Evolutionary conservation across 2,329 filamentous ascomycete genomes (phyloP).

Genomic region (Stromatinia cepivora): DNA sequence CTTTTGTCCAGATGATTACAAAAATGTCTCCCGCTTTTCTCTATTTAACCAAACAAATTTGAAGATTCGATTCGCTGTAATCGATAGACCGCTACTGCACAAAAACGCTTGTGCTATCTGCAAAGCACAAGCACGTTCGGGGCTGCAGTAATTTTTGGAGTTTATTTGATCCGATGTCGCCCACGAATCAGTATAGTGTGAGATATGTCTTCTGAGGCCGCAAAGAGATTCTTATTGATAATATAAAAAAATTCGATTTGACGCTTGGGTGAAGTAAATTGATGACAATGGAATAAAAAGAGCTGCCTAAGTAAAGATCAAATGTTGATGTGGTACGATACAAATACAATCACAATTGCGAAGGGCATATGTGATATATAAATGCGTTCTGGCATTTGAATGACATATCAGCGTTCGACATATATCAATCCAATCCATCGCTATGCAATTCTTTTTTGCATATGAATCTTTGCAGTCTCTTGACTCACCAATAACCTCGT

Average conservation of each 20-base stretch:
- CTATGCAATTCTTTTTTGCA: neutral
- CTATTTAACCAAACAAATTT: neutral
- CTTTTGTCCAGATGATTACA: neutral
- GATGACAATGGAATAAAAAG: neutral
- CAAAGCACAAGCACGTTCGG: conserved; percentile 4
- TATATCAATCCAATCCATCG: neutral
- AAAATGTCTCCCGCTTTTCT: neutral
- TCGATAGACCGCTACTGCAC: conserved; percentile 19
- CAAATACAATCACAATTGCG: neutral
- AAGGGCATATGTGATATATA: neutral
- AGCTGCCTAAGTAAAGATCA: neutral
- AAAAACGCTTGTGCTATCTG: neutral
- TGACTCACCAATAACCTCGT: conserved; percentile 25
- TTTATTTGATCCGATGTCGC: conserved; percentile 10
- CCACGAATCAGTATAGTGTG: neutral
- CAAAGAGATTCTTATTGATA: neutral
- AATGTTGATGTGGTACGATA: neutral
- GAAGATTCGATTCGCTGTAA: neutral
- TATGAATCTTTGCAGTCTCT: conserved; percentile 7
- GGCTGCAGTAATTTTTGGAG: neutral
- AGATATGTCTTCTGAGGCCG: neutral
- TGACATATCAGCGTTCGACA: neutral
- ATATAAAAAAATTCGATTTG: neutral
- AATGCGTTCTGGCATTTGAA: conserved; percentile 1
- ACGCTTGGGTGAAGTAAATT: neutral